Evolutionary conservation across 805 yeast species (phyloP).

Genomic region (Saccharomycopsis sp.): DNA sequence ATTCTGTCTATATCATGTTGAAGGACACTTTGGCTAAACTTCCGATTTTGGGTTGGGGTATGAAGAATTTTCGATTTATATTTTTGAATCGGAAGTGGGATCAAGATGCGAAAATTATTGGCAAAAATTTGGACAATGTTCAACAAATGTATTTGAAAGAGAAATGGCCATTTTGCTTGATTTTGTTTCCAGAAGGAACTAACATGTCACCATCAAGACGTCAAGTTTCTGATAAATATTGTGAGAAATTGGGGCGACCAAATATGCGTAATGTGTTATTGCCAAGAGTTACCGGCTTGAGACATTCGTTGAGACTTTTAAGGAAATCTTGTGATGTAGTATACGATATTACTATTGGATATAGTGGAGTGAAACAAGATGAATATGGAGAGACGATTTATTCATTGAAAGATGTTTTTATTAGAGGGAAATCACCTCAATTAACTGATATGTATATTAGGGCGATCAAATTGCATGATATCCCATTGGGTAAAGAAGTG

Average conservation of each 20-base stretch:
- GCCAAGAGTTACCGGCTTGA: constrained; percentile 81
- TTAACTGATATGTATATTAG: constrained; percentile 59
- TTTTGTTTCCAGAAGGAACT: constrained; percentile 94
- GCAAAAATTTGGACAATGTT: constrained; percentile 1
- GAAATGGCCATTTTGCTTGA: constrained; percentile 56
- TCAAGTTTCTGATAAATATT: constrained; percentile 48
- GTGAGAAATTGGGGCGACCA: constrained; percentile 42
- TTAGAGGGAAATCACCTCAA: constrained; percentile 68
- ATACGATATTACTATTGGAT: constrained; percentile 81
- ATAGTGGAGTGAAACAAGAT: constrained; percentile 55
- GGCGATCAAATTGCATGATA: constrained; percentile 48
- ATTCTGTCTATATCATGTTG: constrained; percentile 62
- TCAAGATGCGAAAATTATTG: constrained; percentile 46
- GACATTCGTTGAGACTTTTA: constrained; percentile 54
- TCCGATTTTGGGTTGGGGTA: constrained; percentile 82
- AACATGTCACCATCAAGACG: constrained; percentile 66
- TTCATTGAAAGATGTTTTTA: constrained; percentile 54
- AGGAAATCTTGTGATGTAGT: constrained; percentile 46
- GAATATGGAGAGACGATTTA: constrained; percentile 75
- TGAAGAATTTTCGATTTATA: constrained; percentile 70
- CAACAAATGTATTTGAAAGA: constrained; percentile 4
- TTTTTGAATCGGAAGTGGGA: constrained; percentile 84
- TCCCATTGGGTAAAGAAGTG: constrained; percentile 53
- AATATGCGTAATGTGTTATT: constrained; percentile 58
- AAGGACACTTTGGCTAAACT: constrained; percentile 64